Evolutionary conservation across 495 filamentous ascomycete genomes (phyloP), one percentile per base, ranked within the genome.

Genomic region (Corynascus novoguineensis): DNA sequence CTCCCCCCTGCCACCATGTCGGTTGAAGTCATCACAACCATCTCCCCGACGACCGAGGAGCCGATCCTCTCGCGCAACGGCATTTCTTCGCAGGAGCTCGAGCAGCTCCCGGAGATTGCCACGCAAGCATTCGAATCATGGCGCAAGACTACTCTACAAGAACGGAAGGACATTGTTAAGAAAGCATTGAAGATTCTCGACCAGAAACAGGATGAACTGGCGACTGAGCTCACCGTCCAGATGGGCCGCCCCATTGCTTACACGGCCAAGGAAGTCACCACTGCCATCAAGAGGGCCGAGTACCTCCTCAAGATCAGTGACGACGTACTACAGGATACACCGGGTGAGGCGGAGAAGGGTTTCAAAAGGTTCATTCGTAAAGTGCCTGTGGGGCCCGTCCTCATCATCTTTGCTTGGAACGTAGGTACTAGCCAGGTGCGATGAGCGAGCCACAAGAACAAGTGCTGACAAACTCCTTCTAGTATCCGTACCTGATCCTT

Each of bases 401-500:
- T 96, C 51, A 80, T 95, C 62, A 81, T 97, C 54, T 96, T 97
- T 73, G 88, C 92, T 12, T 97, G 92, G 92, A 97, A 97, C 69
- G 90, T 91, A 72, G 71, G 87, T 78, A 19, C 50, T 37, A 7
- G 19, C 41, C 41, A 41, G 27, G 21, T 5, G 17, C 14, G 5
- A 3, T 21, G 8, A 10, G 12, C 15, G 8, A 29, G 49, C 9
- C 11, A 17, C 28, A 19, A 11, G 1, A 11, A 2, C n/a, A 24
- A 12, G 14, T 25, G 24, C 61, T 62, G 38, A 62, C 58, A 17
- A 42, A 32, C 12, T 21, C 11, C 64, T 37, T 9, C 1, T 24
- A 95, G 90, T 97, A 97, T 66, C 92, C 92, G 12, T 97, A 95
- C 64, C 76, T 97, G 44, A 92, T 92, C 61, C 78, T 95, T 6